phyloP scores from a whole-genome alignment of 2,329 filamentous ascomycete species.

The Cladosporium oxysporum region DNA sequence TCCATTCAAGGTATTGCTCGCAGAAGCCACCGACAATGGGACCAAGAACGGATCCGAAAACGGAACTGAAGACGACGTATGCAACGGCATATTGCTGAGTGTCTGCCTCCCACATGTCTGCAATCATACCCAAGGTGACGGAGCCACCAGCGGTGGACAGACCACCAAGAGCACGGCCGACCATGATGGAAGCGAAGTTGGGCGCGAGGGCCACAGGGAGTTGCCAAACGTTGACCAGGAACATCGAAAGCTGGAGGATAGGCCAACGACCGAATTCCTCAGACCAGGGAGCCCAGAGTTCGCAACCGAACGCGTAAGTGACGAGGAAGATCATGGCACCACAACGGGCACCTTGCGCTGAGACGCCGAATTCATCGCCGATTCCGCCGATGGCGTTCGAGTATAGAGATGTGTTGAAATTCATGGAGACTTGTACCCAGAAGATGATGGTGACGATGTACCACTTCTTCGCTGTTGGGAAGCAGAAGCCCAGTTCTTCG shows the following conservation, averaged over 20 bases:
- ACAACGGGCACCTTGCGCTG: conserved; percentile 49
- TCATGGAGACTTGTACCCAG: conserved; percentile 59
- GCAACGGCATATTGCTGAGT: conserved; percentile 64
- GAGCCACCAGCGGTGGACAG: conserved; percentile 65
- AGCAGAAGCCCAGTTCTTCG: conserved; percentile 52
- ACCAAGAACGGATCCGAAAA: conserved; percentile 41
- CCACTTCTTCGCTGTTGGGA: conserved; percentile 56
- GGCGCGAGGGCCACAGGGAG: conserved; percentile 50
- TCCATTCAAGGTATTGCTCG: conserved; percentile 59
- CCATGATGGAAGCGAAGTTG: conserved; percentile 49
- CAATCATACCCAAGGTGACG: conserved; percentile 66
- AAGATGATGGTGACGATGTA: conserved; percentile 54
- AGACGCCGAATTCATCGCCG: conserved; percentile 49
- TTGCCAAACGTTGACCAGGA: conserved; percentile 58
- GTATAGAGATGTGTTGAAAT: conserved; percentile 60
- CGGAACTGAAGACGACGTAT: conserved; percentile 54
- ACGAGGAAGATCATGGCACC: conserved; percentile 55
- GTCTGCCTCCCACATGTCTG: conserved; percentile 63
- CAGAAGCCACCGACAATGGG: conserved; percentile 41
- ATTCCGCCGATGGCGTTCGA: conserved; percentile 54
- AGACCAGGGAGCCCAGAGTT: conserved; percentile 57
- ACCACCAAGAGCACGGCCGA: conserved; percentile 55
- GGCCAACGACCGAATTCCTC: conserved; percentile 57
- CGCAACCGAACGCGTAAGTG: conserved; percentile 53
- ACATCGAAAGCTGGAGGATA: conserved; percentile 53